Conservation (phyloP, 208 protist species). For the Strigomonas galati region DNA sequence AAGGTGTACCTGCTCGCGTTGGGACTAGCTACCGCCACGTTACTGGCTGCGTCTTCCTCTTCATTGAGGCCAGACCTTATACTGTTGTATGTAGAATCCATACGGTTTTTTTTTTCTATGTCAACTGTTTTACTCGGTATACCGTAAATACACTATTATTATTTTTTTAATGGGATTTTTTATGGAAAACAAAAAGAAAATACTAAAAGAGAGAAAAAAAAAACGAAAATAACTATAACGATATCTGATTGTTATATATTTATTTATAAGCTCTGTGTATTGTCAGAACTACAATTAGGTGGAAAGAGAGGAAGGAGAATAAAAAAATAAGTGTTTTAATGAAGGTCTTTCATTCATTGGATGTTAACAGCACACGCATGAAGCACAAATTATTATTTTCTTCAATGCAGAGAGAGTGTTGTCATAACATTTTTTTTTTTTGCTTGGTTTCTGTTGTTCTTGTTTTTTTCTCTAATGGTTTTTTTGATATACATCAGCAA, state of each 20-base stretch:
- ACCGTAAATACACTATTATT: too few relatives aligned
- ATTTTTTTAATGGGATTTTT: neutral
- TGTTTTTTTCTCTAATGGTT: too few relatives aligned
- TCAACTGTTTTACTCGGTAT: too few relatives aligned
- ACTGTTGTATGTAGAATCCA: neutral
- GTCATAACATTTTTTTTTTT: constrained; percentile 19
- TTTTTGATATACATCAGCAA: too few relatives aligned
- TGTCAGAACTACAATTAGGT: constrained; percentile 1
- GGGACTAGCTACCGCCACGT: constrained; percentile 30
- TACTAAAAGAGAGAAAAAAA: constrained; percentile 12
- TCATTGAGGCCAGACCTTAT: neutral
- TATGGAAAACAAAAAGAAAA: neutral
- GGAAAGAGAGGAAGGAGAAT: constrained; percentile 1
- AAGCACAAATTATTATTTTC: neutral
- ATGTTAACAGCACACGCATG: too few relatives aligned
- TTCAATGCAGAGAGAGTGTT: neutral
- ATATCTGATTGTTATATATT: neutral
- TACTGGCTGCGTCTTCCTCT: constrained; percentile 48
- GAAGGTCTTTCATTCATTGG: too few relatives aligned
- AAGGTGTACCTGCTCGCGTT: constrained; percentile 11
- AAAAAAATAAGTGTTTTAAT: too few relatives aligned
- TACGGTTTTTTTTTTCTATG: neutral
- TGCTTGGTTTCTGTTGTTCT: constrained; percentile 3
- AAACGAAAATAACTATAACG: constrained; percentile 16
- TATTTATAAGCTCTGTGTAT: constrained; percentile 6